A percentile compares a stretch with the other conserved stretches of the same genome.
phyloP scores from a whole-genome alignment of 768 basidiomycete genomes.

The Suillus decipiens region DNA sequence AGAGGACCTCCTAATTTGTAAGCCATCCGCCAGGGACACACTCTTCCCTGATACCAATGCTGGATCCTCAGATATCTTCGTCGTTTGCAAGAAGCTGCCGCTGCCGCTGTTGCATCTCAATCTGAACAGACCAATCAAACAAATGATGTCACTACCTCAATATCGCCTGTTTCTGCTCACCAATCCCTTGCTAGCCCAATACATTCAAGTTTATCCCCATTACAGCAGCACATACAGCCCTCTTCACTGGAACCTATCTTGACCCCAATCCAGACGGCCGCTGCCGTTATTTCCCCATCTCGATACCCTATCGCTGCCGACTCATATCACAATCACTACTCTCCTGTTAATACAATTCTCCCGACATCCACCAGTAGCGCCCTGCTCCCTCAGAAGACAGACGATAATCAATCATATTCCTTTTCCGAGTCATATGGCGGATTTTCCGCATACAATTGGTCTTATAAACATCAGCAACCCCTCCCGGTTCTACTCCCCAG shows the following conservation, averaged over 20 bases:
- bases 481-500: slow-evolving; percentile 46
- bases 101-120: slow-evolving; percentile 52
- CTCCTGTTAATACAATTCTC: slow-evolving; percentile 35
- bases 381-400: slow-evolving; percentile 40
- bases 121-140: slow-evolving; percentile 39
- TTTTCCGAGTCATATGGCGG: slow-evolving; percentile 59
- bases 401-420: slow-evolving; percentile 44
- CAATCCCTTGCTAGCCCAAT: slow-evolving; percentile 46
- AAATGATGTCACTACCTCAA: slow-evolving; percentile 36
- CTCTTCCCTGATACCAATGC: slow-evolving; percentile 3
- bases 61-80: slow-evolving; percentile 63
- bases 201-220: slow-evolving; percentile 46
- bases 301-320: slow-evolving; percentile 73
- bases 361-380: slow-evolving; percentile 33
- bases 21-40: slow-evolving; percentile 26
- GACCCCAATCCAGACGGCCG: slow-evolving; percentile 40
- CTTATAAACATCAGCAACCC: slow-evolving; percentile 62
- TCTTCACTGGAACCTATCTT: slow-evolving; percentile 58
- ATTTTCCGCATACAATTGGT: slow-evolving; percentile 71
- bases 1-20: slow-evolving; percentile 91
- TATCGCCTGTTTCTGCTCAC: slow-evolving; percentile 48
- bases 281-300: slow-evolving; percentile 55
- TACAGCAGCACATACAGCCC: slow-evolving; percentile 22
- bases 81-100: slow-evolving; percentile 71
- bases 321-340: slow-evolving; percentile 60